These are phyloP conservation scores for Astrephomene gubernaculifera DNA, from an alignment of 139 green algal species.

Conservation along the genomic window DNA sequence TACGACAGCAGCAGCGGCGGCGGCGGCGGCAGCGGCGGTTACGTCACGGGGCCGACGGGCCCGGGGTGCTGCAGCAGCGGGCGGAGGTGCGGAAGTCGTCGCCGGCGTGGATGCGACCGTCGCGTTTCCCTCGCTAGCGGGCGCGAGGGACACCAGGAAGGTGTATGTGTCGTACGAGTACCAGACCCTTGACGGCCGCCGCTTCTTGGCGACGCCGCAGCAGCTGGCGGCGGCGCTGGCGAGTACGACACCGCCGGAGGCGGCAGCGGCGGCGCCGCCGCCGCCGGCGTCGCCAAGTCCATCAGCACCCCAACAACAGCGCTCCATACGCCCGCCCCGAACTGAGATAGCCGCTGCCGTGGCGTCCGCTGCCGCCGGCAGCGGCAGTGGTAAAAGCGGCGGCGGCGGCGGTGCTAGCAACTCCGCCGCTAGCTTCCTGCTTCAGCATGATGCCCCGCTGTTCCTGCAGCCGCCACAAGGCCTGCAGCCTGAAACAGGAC, in stretches of 20 bases:
- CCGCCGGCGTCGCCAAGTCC: neutral
- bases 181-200: constrained; percentile 36
- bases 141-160: neutral
- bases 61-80: neutral
- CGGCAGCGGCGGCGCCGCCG: neutral
- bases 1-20: neutral
- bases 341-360: neutral
- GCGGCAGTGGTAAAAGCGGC: neutral
- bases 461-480: constrained; percentile 20
- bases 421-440: constrained; percentile 25
- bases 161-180: constrained; percentile 43
- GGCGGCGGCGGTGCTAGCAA: neutral
- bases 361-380: too few relatives aligned
- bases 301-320: neutral
- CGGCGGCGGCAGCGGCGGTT: neutral
- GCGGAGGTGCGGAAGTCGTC: neutral
- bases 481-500: neutral
- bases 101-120: neutral
- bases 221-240: constrained; percentile 23
- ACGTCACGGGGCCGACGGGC: neutral
- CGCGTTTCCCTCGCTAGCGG: neutral
- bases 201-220: constrained; percentile 42
- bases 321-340: neutral
- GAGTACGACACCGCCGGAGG: neutral
- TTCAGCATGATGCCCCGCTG: constrained; percentile 38